Conservation (phyloP, 176 grass and related monocot species). For the Aegilops longissima region DNA sequence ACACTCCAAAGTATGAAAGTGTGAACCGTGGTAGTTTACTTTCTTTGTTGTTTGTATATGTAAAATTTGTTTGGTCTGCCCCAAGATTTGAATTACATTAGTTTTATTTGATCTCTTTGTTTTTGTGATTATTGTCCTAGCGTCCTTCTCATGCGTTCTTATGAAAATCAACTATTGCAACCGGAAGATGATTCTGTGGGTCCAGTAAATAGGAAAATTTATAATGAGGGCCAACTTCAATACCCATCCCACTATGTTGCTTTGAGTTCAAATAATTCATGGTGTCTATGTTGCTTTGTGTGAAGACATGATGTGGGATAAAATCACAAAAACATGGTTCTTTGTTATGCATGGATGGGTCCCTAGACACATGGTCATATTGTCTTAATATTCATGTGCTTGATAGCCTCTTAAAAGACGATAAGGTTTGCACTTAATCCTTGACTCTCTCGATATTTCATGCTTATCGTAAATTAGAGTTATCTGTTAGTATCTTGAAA, state of each 20-base stretch:
- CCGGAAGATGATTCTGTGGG: slow-evolving; percentile 41
- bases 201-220: slow-evolving; percentile 34
- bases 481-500: too few species aligned
- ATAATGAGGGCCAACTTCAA: slow-evolving; percentile 39
- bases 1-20: not conserved
- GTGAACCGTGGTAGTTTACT: not conserved
- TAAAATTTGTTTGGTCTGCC: not conserved
- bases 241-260: slow-evolving; percentile 72
- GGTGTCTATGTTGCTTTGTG: slow-evolving; percentile 79
- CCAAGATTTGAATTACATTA: not conserved
- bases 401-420: slow-evolving; percentile 84
- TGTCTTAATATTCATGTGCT: slow-evolving; percentile 88
- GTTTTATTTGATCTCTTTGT: not conserved
- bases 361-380: slow-evolving; percentile 80
- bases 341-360: too few species aligned
- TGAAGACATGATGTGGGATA: slow-evolving; percentile 83
- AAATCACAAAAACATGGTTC: slow-evolving; percentile 54
- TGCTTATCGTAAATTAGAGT: too few species aligned
- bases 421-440: not conserved
- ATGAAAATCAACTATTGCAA: slow-evolving; percentile 34
- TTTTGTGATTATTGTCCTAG: not conserved
- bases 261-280: slow-evolving; percentile 94
- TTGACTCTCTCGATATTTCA: too few species aligned
- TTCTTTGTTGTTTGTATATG: not conserved
- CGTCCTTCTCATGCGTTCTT: slow-evolving; percentile 9